Base-by-base conservation (phyloP, 371 early-diverging fungal species). In the Sporodiniella umbellata region DNA sequence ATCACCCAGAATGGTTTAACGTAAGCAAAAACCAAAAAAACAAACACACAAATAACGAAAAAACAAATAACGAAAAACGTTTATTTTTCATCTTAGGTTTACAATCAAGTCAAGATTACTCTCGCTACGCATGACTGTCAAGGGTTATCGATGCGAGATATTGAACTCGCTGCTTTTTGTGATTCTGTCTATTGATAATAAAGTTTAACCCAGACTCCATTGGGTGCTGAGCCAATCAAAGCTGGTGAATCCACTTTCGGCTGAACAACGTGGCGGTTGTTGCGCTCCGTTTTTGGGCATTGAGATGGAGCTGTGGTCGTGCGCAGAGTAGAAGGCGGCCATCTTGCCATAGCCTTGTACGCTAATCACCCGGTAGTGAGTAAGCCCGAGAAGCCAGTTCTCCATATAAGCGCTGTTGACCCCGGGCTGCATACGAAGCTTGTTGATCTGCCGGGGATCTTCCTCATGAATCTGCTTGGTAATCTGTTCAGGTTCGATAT, bases 1-100 rank as follows among this genome's bases (percentile, higher is more conserved):
- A 97, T 65, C 98, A 97, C 59, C 98, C 98, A 8, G 93, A 93
- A 66, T 93, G 93, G 93, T 90, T 89, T 58, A 93, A 93, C 65
- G 90, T 89, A 77, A 64, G 70, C 52, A 14, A 8, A 1, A 8
- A 1, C 31, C 0, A 2, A 31, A 31, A 31, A 31, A 31, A 31
- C 1, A 31, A 31, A 38, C 15, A 10, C 15, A 38, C 7, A 2
- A 17, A 38, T 12, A 6, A 12, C 17, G 38, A 38, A n/a, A n/a
- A n/a, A n/a, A n/a, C n/a, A 8, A 8, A n/a, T 38, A 8, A 1
- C 12, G 8, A 15, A 2, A 38, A 8, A 28, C 30, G 10, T 28
- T 28, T 4, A 28, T 28, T 28, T 10, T 28, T 28, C 30, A 7
- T 28, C 30, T 28, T 28, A 85, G 86, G 87, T 91, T 17, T 96